phyloP scores from a whole-genome alignment of 225 moss, liverwort and hornwort genomes.

The Antitrichia curtipendula region DNA sequence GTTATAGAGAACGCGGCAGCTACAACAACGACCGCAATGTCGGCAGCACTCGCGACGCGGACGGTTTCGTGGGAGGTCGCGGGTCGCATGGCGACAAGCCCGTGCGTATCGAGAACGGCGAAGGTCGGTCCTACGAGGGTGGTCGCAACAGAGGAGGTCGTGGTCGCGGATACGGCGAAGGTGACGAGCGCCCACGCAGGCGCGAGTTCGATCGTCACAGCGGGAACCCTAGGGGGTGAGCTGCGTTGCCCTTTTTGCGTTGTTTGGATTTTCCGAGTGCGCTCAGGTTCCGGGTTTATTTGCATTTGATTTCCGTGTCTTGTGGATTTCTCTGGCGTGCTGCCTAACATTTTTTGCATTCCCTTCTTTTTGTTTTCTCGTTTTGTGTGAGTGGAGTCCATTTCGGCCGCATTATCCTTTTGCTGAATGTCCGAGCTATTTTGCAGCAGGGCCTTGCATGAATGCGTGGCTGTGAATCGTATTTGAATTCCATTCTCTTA shows the following conservation, averaged over 20 bases:
- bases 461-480: background rate
- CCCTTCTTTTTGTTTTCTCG: background rate
- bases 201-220: constrained; percentile 87
- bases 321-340: background rate
- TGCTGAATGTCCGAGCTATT: background rate
- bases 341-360: background rate
- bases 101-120: constrained; percentile 47
- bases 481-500: background rate
- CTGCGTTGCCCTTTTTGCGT: background rate
- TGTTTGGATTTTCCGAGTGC: background rate
- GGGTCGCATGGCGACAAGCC: constrained; percentile 16
- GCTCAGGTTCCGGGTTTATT: background rate
- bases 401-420: background rate
- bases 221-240: constrained; percentile 71
- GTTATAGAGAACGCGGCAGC: constrained; percentile 27
- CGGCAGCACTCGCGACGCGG: constrained; percentile 23
- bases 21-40: constrained; percentile 38
- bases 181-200: constrained; percentile 59
- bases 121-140: constrained; percentile 41
- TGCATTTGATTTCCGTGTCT: background rate
- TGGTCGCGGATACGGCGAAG: constrained; percentile 40
- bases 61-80: constrained; percentile 33
- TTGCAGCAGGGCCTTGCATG: background rate
- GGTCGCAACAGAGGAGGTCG: constrained; percentile 47
- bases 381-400: background rate